A percentile compares a stretch with the other conserved stretches of the same genome.
phyloP scores from a whole-genome alignment of 2,329 filamentous ascomycete species.

The Trichocomaceae sp. region DNA sequence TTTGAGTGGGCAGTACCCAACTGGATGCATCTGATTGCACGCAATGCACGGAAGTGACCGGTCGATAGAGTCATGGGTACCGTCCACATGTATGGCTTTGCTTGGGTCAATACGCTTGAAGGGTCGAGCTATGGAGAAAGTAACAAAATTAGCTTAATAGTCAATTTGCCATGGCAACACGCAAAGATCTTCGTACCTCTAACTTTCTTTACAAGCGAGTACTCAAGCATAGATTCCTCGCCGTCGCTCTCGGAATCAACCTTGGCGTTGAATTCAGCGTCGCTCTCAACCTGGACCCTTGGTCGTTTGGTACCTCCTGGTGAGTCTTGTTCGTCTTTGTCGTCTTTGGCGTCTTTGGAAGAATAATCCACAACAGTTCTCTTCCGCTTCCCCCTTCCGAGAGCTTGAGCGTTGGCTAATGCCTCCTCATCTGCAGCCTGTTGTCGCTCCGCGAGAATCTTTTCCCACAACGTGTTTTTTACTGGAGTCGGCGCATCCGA shows the following conservation, averaged over 20 bases:
- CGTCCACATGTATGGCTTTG: neutral
- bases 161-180: neutral
- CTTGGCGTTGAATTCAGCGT: slow-evolving; percentile 27
- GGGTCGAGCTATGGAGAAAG: slow-evolving; percentile 23
- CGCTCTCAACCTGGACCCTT: slow-evolving; percentile 19
- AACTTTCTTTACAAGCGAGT: slow-evolving; percentile 22
- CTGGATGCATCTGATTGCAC: slow-evolving; percentile 49
- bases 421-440: slow-evolving; percentile 67
- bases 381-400: slow-evolving; percentile 77
- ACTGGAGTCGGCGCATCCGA: slow-evolving; percentile 48
- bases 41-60: slow-evolving; percentile 40
- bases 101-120: slow-evolving; percentile 33
- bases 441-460: slow-evolving; percentile 78
- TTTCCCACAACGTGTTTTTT: slow-evolving; percentile 75
- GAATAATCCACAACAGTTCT: slow-evolving; percentile 46
- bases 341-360: slow-evolving; percentile 13
- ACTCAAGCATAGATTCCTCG: slow-evolving; percentile 17
- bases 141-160: slow-evolving; percentile 9
- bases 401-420: slow-evolving; percentile 61
- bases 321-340: slow-evolving; percentile 14
- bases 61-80: neutral
- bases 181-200: slow-evolving; percentile 19
- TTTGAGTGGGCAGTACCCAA: slow-evolving; percentile 57
- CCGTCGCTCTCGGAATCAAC: slow-evolving; percentile 20
- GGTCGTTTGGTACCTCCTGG: slow-evolving; percentile 20